Percentiles rank a stretch among this genome's conserved stretches.
phyloP scores from a whole-genome alignment of 2,329 filamentous ascomycete genomes.

The Teratosphaeria viscida region DNA sequence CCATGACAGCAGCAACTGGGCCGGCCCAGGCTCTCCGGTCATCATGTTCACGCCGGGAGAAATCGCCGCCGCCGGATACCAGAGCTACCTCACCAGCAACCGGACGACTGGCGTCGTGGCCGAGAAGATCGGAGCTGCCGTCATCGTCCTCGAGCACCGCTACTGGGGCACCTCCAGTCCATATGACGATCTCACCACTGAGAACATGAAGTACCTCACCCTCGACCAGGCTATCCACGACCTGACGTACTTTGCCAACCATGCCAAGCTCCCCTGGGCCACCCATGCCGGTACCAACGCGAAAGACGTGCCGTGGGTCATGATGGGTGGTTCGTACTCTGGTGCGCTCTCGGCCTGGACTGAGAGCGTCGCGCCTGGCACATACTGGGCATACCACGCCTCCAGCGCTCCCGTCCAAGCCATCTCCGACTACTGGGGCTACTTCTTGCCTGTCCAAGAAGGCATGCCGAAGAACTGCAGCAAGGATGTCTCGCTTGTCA shows the following conservation, averaged over 20 bases:
- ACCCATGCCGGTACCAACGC: constrained; percentile 38
- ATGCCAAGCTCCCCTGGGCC: constrained; percentile 45
- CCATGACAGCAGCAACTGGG: constrained; percentile 43
- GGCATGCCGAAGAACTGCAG: constrained; percentile 52
- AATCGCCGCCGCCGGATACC: constrained; percentile 35
- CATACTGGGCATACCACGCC: constrained; percentile 51
- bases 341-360: constrained; percentile 49
- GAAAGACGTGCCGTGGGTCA: constrained; percentile 46
- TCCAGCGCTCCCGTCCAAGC: constrained; percentile 47
- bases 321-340: constrained; percentile 47
- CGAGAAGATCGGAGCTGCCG: constrained; percentile 43
- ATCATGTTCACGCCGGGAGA: constrained; percentile 38
- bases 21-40: constrained; percentile 44
- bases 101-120: constrained; percentile 43
- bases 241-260: constrained; percentile 45
- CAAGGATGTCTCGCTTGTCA: constrained; percentile 40
- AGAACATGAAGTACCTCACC: constrained; percentile 45
- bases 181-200: constrained; percentile 39
- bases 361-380: constrained; percentile 42
- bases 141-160: constrained; percentile 48
- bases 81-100: constrained; percentile 41
- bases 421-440: constrained; percentile 49
- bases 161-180: constrained; percentile 50
- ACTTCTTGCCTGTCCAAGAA: constrained; percentile 46
- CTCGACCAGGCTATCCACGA: constrained; percentile 45